phyloP scores from a whole-genome alignment of 2,329 filamentous ascomycete genomes.

The Ceratocystis cacaofunesta region DNA sequence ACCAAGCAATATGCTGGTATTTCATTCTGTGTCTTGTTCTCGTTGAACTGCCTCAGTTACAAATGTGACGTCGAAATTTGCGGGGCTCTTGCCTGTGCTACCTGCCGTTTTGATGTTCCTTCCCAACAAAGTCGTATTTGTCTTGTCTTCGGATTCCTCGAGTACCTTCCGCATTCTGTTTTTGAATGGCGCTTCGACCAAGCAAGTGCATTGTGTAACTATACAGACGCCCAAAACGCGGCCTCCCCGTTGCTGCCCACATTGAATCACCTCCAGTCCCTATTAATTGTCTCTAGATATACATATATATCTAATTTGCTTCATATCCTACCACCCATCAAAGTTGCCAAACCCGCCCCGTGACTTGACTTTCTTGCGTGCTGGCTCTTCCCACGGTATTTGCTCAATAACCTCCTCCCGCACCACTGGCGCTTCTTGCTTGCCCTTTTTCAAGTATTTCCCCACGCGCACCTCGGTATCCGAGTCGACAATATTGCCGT shows the following conservation, averaged over 20 bases:
- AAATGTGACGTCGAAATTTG: background rate
- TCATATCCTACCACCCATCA: constrained; percentile 56
- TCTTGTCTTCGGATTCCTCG: background rate
- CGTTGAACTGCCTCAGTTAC: background rate
- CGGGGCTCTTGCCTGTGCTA: background rate
- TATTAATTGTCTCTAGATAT: background rate
- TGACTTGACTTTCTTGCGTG: constrained; percentile 64
- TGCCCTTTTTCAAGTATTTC: constrained; percentile 55
- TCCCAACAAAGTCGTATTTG: constrained; percentile 12
- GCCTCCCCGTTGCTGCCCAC: background rate
- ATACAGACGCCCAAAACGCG: background rate
- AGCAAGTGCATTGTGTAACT: background rate
- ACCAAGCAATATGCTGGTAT: too few species aligned
- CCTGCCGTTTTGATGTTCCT: background rate
- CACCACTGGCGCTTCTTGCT: constrained; percentile 18
- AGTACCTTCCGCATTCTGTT: background rate
- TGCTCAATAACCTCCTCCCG: constrained; percentile 49
- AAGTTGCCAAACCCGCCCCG: constrained; percentile 82
- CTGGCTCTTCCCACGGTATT: constrained; percentile 54
- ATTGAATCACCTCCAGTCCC: background rate
- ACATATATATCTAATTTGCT: too few species aligned
- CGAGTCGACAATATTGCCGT: constrained; percentile 40
- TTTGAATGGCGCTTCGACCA: background rate
- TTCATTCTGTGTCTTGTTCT: too few species aligned
- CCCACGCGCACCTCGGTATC: constrained; percentile 41